Percentiles rank a stretch among this genome's conserved stretches.
These are phyloP conservation scores for Diaporthe ilicicola DNA, from an alignment of 2,329 filamentous ascomycete genomes.

Conservation along the genomic window DNA sequence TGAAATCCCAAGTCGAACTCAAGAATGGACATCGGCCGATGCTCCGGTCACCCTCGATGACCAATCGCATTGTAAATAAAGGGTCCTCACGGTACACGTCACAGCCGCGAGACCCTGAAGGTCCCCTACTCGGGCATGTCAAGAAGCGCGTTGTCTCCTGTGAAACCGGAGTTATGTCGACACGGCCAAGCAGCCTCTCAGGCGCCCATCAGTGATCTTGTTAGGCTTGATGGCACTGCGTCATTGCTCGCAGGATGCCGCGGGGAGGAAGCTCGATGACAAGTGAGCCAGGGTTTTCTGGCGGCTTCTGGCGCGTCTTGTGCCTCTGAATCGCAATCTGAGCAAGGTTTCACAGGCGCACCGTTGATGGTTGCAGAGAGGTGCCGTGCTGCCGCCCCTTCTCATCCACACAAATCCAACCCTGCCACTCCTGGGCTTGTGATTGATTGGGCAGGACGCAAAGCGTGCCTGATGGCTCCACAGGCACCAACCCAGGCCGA, in stretches of 20 bases:
- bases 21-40: background rate
- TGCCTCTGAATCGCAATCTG: background rate
- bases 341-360: background rate
- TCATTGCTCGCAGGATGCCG: conserved; percentile 13
- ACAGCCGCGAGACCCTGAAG: conserved; percentile 6
- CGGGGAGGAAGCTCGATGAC: background rate
- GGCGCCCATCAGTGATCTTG: background rate
- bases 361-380: background rate
- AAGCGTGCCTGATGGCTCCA: conserved; percentile 21
- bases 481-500: conserved; percentile 1
- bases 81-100: conserved; percentile 28
- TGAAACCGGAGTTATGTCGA: background rate
- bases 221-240: conserved; percentile 2
- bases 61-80: conserved; percentile 26
- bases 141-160: background rate
- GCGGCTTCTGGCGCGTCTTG: conserved; percentile 9
- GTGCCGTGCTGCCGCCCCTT: background rate
- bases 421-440: conserved; percentile 5
- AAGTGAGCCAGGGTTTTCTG: background rate
- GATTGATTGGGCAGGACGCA: conserved; percentile 18
- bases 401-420: conserved; percentile 4
- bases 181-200: background rate
- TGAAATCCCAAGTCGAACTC: background rate
- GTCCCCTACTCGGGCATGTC: background rate
- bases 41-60: background rate